Evolutionary conservation across 2,329 filamentous ascomycete species (phyloP).

Genomic region (Diaporthe amygdali): DNA sequence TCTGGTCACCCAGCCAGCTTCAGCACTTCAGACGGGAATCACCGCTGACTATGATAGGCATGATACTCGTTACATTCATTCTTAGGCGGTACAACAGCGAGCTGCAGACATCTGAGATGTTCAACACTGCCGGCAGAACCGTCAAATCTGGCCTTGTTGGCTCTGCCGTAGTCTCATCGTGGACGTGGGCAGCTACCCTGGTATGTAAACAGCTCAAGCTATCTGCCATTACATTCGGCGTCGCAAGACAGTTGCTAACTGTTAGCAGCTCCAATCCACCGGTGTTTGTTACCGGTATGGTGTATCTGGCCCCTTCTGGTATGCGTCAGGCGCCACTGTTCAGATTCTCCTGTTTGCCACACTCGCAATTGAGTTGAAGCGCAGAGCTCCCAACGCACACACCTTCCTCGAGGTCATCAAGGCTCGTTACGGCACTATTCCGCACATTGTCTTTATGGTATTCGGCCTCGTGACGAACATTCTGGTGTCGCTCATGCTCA

Average conservation of each 20-base stretch:
- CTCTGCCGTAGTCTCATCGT: slow-evolving; percentile 88
- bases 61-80: slow-evolving; percentile 44
- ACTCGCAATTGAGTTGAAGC: slow-evolving; percentile 87
- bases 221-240: background rate
- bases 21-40: background rate
- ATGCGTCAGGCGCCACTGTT: slow-evolving; percentile 75
- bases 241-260: background rate
- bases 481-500: slow-evolving; percentile 85
- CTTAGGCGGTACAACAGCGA: slow-evolving; percentile 56
- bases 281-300: slow-evolving; percentile 85
- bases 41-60: slow-evolving; percentile 31
- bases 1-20: background rate
- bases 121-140: slow-evolving; percentile 84
- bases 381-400: slow-evolving; percentile 85
- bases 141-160: slow-evolving; percentile 90
- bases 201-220: slow-evolving; percentile 55
- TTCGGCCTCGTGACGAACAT: slow-evolving; percentile 88
- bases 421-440: slow-evolving; percentile 74
- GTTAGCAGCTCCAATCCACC: slow-evolving; percentile 70
- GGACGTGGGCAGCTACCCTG: slow-evolving; percentile 90
- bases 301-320: slow-evolving; percentile 65
- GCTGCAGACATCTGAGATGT: slow-evolving; percentile 90
- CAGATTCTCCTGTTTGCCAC: slow-evolving; percentile 91
- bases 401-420: slow-evolving; percentile 83
- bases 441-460: slow-evolving; percentile 80